These are phyloP conservation scores for Chenopodium formosanum DNA, from an alignment of 148 eudicot species.

Conservation along the genomic window DNA sequence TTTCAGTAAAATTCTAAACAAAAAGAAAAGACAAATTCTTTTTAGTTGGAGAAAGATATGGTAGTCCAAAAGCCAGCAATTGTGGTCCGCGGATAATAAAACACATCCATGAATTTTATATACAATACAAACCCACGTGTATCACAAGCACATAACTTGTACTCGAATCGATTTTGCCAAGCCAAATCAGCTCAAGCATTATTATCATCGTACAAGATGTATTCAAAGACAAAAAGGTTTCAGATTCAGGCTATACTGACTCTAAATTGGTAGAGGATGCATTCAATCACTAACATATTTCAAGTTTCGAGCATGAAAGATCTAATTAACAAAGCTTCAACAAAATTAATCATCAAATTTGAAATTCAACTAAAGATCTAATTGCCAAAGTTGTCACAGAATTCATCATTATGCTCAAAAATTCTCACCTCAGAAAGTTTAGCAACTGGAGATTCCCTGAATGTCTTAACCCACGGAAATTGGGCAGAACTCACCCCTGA, in stretches of 20 bases:
- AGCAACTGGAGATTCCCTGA: slow-evolving; percentile 55
- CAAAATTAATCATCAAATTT: background rate
- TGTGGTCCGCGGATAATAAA: background rate
- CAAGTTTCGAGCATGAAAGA: background rate
- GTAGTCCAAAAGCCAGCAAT: background rate
- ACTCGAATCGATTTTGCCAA: no score
- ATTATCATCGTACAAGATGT: no score
- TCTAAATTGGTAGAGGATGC: background rate
- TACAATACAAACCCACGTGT: background rate
- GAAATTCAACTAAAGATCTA: background rate
- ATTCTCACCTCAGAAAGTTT: slow-evolving; percentile 62
- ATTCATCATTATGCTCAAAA: background rate
- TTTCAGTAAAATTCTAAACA: no score
- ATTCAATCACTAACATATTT: background rate
- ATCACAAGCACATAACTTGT: background rate
- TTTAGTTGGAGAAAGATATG: background rate
- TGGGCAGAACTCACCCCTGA: slow-evolving; percentile 59
- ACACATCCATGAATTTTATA: background rate
- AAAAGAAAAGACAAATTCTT: background rate
- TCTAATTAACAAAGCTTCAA: background rate
- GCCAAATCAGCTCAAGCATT: background rate
- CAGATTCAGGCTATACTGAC: background rate
- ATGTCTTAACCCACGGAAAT: slow-evolving; percentile 72
- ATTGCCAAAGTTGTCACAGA: background rate
- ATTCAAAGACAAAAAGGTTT: no score